Evolutionary conservation across 1,284 basidiomycete genomes (phyloP).

Genomic region (Trichosporon inkin): DNA sequence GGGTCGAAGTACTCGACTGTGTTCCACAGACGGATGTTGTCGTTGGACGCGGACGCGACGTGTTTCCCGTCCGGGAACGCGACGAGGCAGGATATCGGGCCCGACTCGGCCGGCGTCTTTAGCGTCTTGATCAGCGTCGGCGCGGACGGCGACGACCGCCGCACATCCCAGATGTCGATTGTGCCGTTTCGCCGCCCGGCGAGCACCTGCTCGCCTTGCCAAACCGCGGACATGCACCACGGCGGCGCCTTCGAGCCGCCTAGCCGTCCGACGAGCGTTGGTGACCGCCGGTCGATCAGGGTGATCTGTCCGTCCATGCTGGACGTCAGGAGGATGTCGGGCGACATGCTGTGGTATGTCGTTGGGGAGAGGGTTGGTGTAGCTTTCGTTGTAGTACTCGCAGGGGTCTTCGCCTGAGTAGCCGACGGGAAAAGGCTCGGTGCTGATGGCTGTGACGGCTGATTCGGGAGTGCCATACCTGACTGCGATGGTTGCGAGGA

Average conservation of each 20-base stretch:
- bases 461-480: conserved; percentile 15
- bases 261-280: conserved; percentile 73
- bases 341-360: conserved; percentile 64
- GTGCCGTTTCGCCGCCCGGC: conserved; percentile 87
- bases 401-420: conserved; percentile 17
- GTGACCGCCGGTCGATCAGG: conserved; percentile 70
- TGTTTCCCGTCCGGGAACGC: conserved; percentile 86
- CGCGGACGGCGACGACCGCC: conserved; percentile 58
- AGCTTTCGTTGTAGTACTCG: conserved; percentile 10
- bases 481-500: conserved; percentile 16
- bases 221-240: conserved; percentile 76
- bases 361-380: conserved; percentile 56
- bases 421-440: neutral
- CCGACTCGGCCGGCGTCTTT: conserved; percentile 80
- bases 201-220: conserved; percentile 61
- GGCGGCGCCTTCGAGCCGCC: conserved; percentile 81
- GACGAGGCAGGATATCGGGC: conserved; percentile 83
- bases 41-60: conserved; percentile 83
- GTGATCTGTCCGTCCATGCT: conserved; percentile 90
- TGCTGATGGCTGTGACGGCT: neutral
- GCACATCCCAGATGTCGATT: conserved; percentile 91
- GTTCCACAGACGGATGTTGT: conserved; percentile 94
- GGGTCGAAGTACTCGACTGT: conserved; percentile 68
- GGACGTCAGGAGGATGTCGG: conserved; percentile 81
- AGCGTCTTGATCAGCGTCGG: conserved; percentile 74